Evolutionary conservation across 148 eudicot species (phyloP).

Genomic region (Fagopyrum homotropicum): DNA sequence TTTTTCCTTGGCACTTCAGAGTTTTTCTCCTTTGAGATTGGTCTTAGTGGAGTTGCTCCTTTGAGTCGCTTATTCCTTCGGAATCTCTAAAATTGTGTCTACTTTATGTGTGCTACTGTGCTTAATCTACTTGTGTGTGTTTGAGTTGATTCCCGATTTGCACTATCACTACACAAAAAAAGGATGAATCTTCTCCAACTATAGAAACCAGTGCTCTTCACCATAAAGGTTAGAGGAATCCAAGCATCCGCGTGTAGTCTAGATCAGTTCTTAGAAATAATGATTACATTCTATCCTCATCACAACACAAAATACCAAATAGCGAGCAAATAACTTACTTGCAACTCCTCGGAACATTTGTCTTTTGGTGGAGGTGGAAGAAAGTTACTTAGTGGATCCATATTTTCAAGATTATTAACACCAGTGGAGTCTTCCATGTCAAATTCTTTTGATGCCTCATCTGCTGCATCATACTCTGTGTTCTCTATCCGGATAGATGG

Average conservation of each 20-base stretch:
- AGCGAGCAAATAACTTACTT: conserved; percentile 33
- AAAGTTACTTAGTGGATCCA: conserved; percentile 57
- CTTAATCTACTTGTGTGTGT: too few species aligned
- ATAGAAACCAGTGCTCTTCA: neutral
- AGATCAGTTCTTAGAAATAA: neutral
- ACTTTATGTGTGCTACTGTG: too few species aligned
- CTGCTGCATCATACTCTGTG: conserved; percentile 28
- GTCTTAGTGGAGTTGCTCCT: too few species aligned
- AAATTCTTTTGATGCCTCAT: conserved; percentile 26
- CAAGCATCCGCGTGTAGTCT: neutral
- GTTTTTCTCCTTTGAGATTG: too few species aligned
- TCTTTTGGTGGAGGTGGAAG: conserved; percentile 60
- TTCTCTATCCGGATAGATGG: conserved; percentile 29
- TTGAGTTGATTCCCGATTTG: too few species aligned
- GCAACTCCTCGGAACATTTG: conserved; percentile 69
- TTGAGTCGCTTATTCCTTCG: too few species aligned
- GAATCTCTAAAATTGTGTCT: too few species aligned
- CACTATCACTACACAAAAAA: neutral
- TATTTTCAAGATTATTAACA: conserved; percentile 29
- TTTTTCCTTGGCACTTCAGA: too few species aligned
- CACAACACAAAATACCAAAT: conserved; percentile 2
- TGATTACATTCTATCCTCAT: neutral
- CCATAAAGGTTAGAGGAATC: neutral
- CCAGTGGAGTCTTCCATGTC: conserved; percentile 31
- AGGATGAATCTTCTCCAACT: neutral